Evolutionary conservation across 257 asterid species (phyloP).

Genomic region (Henckelia pumila): DNA sequence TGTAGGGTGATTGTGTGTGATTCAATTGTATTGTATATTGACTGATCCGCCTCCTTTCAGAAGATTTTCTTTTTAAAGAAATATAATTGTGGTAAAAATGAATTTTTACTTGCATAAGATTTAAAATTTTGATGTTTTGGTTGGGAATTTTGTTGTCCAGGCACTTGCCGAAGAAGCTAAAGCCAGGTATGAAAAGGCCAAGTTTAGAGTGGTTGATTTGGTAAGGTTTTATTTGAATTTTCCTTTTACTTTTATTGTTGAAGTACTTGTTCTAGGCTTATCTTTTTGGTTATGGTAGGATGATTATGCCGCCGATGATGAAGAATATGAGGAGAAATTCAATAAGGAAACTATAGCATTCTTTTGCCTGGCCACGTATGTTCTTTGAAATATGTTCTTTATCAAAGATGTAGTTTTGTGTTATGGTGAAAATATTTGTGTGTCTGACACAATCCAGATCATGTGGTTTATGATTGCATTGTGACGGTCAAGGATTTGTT

Average conservation of each 20-base stretch:
- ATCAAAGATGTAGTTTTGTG: background rate
- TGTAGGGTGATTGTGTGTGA: background rate
- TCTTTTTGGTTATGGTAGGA: slow-evolving; percentile 49
- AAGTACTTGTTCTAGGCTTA: background rate
- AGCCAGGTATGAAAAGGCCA: slow-evolving; percentile 84
- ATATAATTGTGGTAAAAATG: background rate
- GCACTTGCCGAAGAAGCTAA: slow-evolving; percentile 94
- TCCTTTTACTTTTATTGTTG: background rate
- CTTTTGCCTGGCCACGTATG: slow-evolving; percentile 97
- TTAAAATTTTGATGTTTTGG: slow-evolving; percentile 2
- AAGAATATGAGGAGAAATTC: slow-evolving; percentile 86
- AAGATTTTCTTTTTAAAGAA: background rate
- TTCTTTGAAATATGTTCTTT: slow-evolving; percentile 17
- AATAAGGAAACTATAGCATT: slow-evolving; percentile 74
- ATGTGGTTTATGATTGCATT: slow-evolving; percentile 25
- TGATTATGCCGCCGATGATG: slow-evolving; percentile 96
- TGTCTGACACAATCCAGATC: slow-evolving; percentile 19
- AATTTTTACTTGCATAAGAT: background rate
- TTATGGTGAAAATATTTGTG: slow-evolving; percentile 14
- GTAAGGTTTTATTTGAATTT: slow-evolving; percentile 37
- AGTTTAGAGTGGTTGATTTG: slow-evolving; percentile 70
- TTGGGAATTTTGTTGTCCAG: slow-evolving; percentile 37
- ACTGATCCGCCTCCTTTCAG: slow-evolving; percentile 7
- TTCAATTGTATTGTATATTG: background rate
- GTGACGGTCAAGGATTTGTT: slow-evolving; percentile 48